phyloP scores from a whole-genome alignment of 805 yeast species.

The Millerozyma miso region DNA sequence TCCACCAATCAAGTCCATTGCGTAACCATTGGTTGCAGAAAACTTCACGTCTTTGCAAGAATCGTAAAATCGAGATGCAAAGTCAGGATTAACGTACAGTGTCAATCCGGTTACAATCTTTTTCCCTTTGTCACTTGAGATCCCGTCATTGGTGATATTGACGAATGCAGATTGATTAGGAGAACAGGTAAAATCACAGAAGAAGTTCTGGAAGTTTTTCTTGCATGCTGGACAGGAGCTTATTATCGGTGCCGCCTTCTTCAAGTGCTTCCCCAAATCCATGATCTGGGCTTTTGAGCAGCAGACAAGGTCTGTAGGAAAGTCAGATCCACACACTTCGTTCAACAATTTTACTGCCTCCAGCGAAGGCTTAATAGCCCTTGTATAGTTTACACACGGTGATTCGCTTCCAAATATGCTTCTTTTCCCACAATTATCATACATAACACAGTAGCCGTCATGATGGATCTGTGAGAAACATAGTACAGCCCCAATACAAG shows the following conservation, averaged over 20 bases:
- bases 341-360: constrained; percentile 44
- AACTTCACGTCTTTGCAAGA: constrained; percentile 89
- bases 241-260: constrained; percentile 37
- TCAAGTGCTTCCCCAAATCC: constrained; percentile 49
- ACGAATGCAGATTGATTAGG: constrained; percentile 75
- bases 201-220: constrained; percentile 76
- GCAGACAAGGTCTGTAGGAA: constrained; percentile 55
- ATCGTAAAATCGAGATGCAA: constrained; percentile 66
- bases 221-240: constrained; percentile 82
- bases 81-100: constrained; percentile 51
- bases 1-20: constrained; percentile 98
- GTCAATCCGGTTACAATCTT: constrained; percentile 69
- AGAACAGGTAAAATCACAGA: constrained; percentile 88
- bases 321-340: constrained; percentile 70
- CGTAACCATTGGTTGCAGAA: constrained; percentile 91
- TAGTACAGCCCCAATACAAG: not conserved
- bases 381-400: constrained; percentile 66
- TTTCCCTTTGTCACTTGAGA: constrained; percentile 45
- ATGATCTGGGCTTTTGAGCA: constrained; percentile 64
- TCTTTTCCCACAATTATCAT: constrained; percentile 72
- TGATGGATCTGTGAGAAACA: constrained; percentile 18
- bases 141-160: constrained; percentile 53
- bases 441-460: constrained; percentile 51
- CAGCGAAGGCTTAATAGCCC: constrained; percentile 44
- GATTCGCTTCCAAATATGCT: constrained; percentile 72